Percentiles rank a stretch among this genome's conserved stretches.
These are phyloP conservation scores for Melanogaster broomeanus DNA, from an alignment of 768 basidiomycete genomes.

Conservation along the genomic window DNA sequence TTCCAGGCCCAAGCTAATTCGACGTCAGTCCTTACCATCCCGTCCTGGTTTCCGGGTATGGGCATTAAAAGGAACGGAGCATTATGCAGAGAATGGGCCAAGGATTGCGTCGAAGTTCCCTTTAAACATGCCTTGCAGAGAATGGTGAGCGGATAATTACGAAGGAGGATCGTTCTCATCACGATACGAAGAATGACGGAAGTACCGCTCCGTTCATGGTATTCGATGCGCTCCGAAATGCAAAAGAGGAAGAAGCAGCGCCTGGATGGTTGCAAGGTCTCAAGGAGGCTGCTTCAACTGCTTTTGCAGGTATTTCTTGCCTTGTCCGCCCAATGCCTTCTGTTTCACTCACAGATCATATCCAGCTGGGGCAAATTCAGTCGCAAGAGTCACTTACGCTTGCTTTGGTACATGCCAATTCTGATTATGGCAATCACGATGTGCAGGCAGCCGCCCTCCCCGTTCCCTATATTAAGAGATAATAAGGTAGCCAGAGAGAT, in stretches of 20 bases:
- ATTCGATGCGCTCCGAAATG: constrained; percentile 12
- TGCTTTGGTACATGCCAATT: no score
- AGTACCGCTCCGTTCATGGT: constrained; percentile 15
- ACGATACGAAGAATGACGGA: constrained; percentile 5
- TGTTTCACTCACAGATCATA: background rate
- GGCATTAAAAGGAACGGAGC: constrained; percentile 13
- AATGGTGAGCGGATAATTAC: constrained; percentile 20
- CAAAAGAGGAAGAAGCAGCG: background rate
- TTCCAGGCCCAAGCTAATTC: background rate
- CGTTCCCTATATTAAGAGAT: constrained; percentile 19
- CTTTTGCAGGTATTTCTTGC: constrained; percentile 8
- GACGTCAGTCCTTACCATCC: constrained; percentile 13
- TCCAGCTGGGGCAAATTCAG: constrained; percentile 13
- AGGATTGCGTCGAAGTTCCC: constrained; percentile 23
- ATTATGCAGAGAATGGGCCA: constrained; percentile 3
- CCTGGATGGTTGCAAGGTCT: constrained; percentile 4
- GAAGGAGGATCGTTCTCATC: background rate
- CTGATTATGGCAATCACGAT: no score
- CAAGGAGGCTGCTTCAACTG: constrained; percentile 17
- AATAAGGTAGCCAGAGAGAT: constrained; percentile 9
- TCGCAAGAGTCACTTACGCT: background rate
- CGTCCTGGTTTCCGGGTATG: constrained; percentile 21
- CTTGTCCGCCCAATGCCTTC: background rate
- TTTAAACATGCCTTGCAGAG: constrained; percentile 27
- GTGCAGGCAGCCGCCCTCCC: constrained; percentile 11